phyloP scores from a whole-genome alignment of 2,329 filamentous ascomycete genomes.

The Anisogramma anomala region DNA sequence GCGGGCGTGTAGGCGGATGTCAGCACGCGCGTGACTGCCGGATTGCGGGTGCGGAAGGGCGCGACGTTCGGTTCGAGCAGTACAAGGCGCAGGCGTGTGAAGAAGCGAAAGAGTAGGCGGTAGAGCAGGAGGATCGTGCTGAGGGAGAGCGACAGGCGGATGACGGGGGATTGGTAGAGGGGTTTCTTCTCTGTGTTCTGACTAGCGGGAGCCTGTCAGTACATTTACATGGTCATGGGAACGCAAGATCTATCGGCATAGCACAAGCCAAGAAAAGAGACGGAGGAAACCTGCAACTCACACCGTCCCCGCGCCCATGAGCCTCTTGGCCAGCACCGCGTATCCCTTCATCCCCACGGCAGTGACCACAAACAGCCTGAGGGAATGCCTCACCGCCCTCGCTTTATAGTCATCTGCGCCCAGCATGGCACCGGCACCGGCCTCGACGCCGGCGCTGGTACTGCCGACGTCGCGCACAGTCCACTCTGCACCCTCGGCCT shows the following conservation, averaged over 20 bases:
- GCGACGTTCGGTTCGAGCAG: constrained; percentile 69
- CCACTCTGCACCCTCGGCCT: constrained; percentile 4
- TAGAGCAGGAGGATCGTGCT: constrained; percentile 82
- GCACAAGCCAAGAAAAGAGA: too few species aligned
- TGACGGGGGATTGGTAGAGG: constrained; percentile 53
- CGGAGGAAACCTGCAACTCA: constrained; percentile 23
- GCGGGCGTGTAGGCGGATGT: constrained; percentile 79
- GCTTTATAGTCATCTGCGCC: constrained; percentile 56
- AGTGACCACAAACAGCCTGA: constrained; percentile 58
- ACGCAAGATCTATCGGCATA: too few species aligned
- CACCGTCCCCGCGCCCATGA: constrained; percentile 35
- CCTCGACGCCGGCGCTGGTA: constrained; percentile 10
- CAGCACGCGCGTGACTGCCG: constrained; percentile 58
- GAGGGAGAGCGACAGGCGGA: constrained; percentile 70
- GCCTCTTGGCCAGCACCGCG: constrained; percentile 37
- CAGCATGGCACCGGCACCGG: constrained; percentile 17
- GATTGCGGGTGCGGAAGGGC: constrained; percentile 75
- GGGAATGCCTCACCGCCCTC: constrained; percentile 56
- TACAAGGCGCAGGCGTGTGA: constrained; percentile 64
- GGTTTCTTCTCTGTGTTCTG: constrained; percentile 34
- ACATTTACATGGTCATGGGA: too few species aligned
- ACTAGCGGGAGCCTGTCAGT: too few species aligned
- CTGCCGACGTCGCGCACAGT: constrained; percentile 8
- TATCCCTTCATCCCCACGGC: constrained; percentile 52
- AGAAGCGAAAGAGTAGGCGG: constrained; percentile 80